Conservation (phyloP, 2,329 filamentous ascomycete genomes). For the Talaromyces sp. region DNA sequence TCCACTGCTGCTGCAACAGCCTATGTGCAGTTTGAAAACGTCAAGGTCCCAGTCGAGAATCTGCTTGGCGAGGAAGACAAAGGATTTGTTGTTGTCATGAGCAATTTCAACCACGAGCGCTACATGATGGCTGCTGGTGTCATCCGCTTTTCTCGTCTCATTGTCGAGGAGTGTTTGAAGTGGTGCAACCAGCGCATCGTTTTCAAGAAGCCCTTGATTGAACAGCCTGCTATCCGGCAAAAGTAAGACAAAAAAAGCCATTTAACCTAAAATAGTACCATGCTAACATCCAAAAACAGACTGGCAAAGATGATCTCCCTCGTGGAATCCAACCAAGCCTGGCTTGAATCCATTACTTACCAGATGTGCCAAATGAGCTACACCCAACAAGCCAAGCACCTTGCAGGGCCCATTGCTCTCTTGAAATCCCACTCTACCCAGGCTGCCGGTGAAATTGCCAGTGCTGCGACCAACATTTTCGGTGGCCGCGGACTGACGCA, state of each 20-base stretch:
- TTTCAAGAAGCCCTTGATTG: constrained; percentile 74
- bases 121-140: constrained; percentile 68
- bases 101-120: constrained; percentile 84
- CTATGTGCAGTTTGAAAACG: constrained; percentile 77
- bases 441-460: constrained; percentile 74
- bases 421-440: constrained; percentile 75
- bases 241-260: constrained; percentile 49
- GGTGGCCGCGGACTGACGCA: constrained; percentile 76
- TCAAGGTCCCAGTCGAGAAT: constrained; percentile 75
- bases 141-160: constrained; percentile 58
- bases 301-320: constrained; percentile 83
- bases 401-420: constrained; percentile 75
- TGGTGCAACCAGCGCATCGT: constrained; percentile 84
- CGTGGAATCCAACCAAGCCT: constrained; percentile 75
- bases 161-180: constrained; percentile 79
- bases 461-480: constrained; percentile 80
- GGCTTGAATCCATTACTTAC: constrained; percentile 78
- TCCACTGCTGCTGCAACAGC: constrained; percentile 72
- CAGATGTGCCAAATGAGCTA: constrained; percentile 87
- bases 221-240: constrained; percentile 73
- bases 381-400: constrained; percentile 64
- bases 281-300: constrained; percentile 28
- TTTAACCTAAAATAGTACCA: not conserved
- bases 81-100: constrained; percentile 76
- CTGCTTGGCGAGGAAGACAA: constrained; percentile 78